phyloP scores from a whole-genome alignment of 2,329 filamentous ascomycete species.

The Ophiobolus disseminans region DNA sequence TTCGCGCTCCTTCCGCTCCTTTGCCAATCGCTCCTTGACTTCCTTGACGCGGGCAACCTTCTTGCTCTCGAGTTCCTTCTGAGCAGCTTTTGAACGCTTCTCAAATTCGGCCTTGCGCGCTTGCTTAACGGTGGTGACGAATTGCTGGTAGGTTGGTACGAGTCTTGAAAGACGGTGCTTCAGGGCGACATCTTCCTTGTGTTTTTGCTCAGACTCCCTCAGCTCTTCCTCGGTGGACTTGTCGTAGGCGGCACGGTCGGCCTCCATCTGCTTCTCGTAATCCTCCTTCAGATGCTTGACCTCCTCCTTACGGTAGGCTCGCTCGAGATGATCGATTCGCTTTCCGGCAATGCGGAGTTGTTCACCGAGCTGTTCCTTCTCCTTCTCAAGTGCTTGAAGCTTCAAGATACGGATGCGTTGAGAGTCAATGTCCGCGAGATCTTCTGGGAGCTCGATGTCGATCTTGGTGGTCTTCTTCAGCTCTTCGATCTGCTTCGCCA shows the following conservation, averaged over 20 bases:
- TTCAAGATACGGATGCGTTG: constrained; percentile 87
- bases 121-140: constrained; percentile 82
- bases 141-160: constrained; percentile 82
- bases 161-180: constrained; percentile 91
- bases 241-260: constrained; percentile 82
- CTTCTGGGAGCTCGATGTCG: constrained; percentile 80
- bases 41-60: constrained; percentile 89
- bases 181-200: constrained; percentile 88
- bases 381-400: constrained; percentile 92
- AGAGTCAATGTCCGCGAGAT: constrained; percentile 71
- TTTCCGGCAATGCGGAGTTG: constrained; percentile 91
- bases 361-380: constrained; percentile 96
- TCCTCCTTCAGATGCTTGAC: constrained; percentile 87
- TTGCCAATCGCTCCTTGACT: constrained; percentile 79
- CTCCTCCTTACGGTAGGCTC: constrained; percentile 95
- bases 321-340: constrained; percentile 95
- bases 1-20: constrained; percentile 84
- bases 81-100: constrained; percentile 87
- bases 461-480: constrained; percentile 90
- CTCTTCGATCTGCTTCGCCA: constrained; percentile 90
- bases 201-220: constrained; percentile 81
- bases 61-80: constrained; percentile 91
- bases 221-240: constrained; percentile 78
- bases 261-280: constrained; percentile 81
- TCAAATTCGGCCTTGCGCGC: constrained; percentile 95